Base-by-base conservation (phyloP, 371 early-diverging fungal species). In the Fennellomyces sp. region DNA sequence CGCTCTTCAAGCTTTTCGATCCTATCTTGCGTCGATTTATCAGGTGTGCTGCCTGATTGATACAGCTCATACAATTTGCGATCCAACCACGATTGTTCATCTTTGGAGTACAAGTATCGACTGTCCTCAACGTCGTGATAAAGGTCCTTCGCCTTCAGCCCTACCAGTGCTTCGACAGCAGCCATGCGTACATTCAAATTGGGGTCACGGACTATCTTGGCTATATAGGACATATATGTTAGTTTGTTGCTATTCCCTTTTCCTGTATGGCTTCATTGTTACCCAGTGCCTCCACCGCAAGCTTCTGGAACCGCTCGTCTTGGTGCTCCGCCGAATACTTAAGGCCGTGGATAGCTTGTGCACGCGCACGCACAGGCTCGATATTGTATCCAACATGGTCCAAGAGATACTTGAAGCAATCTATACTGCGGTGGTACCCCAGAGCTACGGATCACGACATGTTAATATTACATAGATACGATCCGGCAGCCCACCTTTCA, bases 1-100 rank as follows among this genome's bases (percentile, higher is more conserved):
- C 67, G 66, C 11, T 50, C 70, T 60, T 83, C 82, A 10, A 85
- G 60, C 28, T 78, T 78, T 52, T 83, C 84, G 41, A 82, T 63
- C 2, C 51, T 39, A 39, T 73, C 75, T 30, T 65, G 65, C 7
- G 66, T 41, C 21, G 62, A 68, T 51, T 66, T 57, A 13, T 67
- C 62, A 26, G 66, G 58, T 11, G 54, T 33, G 13, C 53, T 42
- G 15, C 62, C 54, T 2, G 39, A 10, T 27, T 53, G 42, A 3
- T 29, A n/a, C 19, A 73, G 48, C 13, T 57, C 45, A n/a, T 47
- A 27, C 21, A 74, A 48, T 28, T 65, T 63, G 17, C 65, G 63
- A 38, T 68, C 50, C 23, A 78, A 28, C 60, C 58, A 59, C 7
- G 66, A 23, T 26, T 65, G 64, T n/a, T 75, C 79, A 28, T 72